phyloP scores from a whole-genome alignment of 73 alveolate genomes.

The Paramecium biaurelia region DNA sequence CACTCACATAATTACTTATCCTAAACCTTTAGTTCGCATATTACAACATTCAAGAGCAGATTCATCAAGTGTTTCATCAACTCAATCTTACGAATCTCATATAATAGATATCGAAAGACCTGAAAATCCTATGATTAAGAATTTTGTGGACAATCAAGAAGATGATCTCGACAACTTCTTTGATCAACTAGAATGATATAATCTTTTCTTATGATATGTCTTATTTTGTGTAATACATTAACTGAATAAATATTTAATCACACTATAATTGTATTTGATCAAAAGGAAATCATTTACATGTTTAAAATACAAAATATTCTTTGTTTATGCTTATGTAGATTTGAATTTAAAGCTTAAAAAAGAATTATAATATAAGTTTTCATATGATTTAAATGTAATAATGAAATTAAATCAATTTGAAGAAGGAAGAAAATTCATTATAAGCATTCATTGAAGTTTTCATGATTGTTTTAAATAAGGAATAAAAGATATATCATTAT shows the following conservation, averaged over 20 bases:
- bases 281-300: background rate
- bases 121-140: slow-evolving; percentile 9
- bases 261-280: background rate
- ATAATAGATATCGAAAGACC: slow-evolving; percentile 20
- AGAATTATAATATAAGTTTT: background rate
- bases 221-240: background rate
- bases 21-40: background rate
- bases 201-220: background rate
- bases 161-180: slow-evolving; percentile 27
- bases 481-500: background rate
- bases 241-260: background rate
- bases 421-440: background rate
- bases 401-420: background rate
- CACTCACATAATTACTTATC: background rate
- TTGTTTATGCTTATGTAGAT: background rate
- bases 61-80: background rate
- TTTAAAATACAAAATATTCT: background rate
- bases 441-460: background rate
- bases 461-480: background rate
- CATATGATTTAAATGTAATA: background rate
- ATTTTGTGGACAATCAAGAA: background rate
- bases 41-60: background rate
- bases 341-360: background rate
- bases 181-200: background rate
- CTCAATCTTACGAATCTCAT: background rate